phyloP scores from a whole-genome alignment of 306 rosid genomes.

The Lablab purpureus region DNA sequence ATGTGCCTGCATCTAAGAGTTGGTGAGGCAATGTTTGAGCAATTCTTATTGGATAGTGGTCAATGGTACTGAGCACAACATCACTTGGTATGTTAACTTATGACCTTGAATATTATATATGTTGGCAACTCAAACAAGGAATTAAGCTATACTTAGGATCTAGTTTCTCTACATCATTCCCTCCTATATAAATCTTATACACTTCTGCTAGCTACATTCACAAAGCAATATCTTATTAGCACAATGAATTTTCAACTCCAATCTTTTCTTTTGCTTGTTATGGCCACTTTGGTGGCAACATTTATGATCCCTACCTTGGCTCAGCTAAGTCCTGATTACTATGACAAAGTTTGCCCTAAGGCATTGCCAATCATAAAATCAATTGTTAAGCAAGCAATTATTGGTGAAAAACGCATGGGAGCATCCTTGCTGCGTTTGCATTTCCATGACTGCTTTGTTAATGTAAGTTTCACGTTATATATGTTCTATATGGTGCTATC shows the following conservation, averaged over 20 bases:
- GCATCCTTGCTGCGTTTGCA: slow-evolving; percentile 49
- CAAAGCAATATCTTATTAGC: slow-evolving; percentile 1
- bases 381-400: slow-evolving; percentile 17
- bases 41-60: slow-evolving; percentile 18
- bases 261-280: slow-evolving; percentile 24
- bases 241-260: slow-evolving; percentile 40
- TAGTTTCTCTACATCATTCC: background rate
- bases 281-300: slow-evolving; percentile 37
- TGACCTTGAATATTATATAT: slow-evolving; percentile 5
- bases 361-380: slow-evolving; percentile 41
- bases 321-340: slow-evolving; percentile 28
- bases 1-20: slow-evolving; percentile 25
- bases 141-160: background rate
- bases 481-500: background rate
- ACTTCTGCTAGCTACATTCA: background rate
- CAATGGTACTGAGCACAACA: slow-evolving; percentile 3
- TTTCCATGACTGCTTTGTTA: slow-evolving; percentile 54
- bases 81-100: background rate
- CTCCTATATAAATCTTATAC: slow-evolving; percentile 7
- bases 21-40: background rate
- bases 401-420: slow-evolving; percentile 37
- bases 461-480: slow-evolving; percentile 32
- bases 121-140: slow-evolving; percentile 21
- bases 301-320: slow-evolving; percentile 26
- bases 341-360: slow-evolving; percentile 44